Base-by-base conservation (phyloP, 2,329 filamentous ascomycete genomes). In the Didymellaceae sp. region DNA sequence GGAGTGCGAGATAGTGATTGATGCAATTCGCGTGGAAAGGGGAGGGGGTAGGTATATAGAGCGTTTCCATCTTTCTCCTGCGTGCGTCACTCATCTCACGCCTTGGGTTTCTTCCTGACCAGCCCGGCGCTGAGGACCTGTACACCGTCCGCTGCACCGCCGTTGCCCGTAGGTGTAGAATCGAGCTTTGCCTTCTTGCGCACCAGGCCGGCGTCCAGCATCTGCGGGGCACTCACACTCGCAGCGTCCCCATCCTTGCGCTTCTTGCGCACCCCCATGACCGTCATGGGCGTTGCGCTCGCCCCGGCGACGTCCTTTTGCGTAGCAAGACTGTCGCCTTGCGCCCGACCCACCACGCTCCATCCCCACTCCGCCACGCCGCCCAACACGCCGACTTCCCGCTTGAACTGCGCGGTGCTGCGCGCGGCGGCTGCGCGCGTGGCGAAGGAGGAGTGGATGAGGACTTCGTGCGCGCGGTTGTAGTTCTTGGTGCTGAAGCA, bases 371-470 rank as follows among this genome's bases (percentile, higher is more conserved):
- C 47, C 4, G 63, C 54, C 11, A 58, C 45, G 1, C 70, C 70
- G 18, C 65, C 71, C 1, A 75, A 54, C 5, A 75, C 67, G 13
- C 81, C 82, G 1, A 87, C 84, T 63, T 93, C 88, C 11, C 80
- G 80, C 33, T 86, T 78, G 89, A 89, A 94, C 44, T 87, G 83
- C 42, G 73, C 75, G 2, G 89, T 90, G 63, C 88, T 90, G 24
- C 78, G 77, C 1, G 75, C 76, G 0, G 87, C 86, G 38, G 87
- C 82, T 9, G 83, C 81, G 3, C 85, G 71, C 7, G 81, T 87
- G 1, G 84, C 79, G 70, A 94, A 94, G 68, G 91, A 88, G 0
- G 91, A 81, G 50, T 87, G 84, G 5, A 92, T 79, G 0, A 94
- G 77, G 8, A 90, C 74, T 59, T 91, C 88, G 16, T 84, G 79